These are phyloP conservation scores for Brassica incana DNA, from an alignment of 345 rosid genomes.

Conservation along the genomic window DNA sequence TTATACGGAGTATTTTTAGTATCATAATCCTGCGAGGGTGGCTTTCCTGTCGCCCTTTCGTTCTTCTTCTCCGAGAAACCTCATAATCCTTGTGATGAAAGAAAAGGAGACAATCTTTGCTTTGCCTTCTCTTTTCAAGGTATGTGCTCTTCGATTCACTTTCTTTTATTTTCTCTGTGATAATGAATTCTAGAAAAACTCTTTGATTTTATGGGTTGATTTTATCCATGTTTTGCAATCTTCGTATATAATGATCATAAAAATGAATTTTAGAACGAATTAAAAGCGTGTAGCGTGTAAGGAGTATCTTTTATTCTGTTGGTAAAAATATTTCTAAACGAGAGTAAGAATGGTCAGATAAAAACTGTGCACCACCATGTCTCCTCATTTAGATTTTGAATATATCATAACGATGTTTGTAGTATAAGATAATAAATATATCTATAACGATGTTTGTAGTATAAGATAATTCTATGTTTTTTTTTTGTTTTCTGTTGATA, in stretches of 20 bases:
- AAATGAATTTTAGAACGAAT: constrained; percentile 12
- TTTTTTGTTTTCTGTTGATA: constrained; percentile 1
- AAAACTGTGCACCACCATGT: not conserved
- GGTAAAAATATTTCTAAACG: not conserved
- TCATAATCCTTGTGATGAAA: constrained; percentile 16
- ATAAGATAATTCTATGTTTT: not conserved
- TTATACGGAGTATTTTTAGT: constrained; percentile 7
- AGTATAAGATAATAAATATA: too few relatives aligned
- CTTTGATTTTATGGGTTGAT: not conserved
- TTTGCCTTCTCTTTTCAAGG: constrained; percentile 17
- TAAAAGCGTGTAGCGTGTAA: not conserved
- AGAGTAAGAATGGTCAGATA: not conserved
- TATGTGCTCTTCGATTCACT: constrained; percentile 8
- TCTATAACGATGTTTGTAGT: too few relatives aligned
- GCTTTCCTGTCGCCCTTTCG: constrained; percentile 15
- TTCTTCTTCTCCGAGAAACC: constrained; percentile 28
- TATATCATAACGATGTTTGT: not conserved
- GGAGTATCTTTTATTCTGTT: not conserved
- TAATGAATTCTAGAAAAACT: not conserved
- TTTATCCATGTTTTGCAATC: not conserved
- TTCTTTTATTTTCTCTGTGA: not conserved
- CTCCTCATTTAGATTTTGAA: not conserved
- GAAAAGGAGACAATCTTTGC: constrained; percentile 4
- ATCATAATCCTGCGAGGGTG: constrained; percentile 9
- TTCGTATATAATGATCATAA: not conserved